phyloP scores from a whole-genome alignment of 768 basidiomycete genomes.

The Crepidotus variabilis region DNA sequence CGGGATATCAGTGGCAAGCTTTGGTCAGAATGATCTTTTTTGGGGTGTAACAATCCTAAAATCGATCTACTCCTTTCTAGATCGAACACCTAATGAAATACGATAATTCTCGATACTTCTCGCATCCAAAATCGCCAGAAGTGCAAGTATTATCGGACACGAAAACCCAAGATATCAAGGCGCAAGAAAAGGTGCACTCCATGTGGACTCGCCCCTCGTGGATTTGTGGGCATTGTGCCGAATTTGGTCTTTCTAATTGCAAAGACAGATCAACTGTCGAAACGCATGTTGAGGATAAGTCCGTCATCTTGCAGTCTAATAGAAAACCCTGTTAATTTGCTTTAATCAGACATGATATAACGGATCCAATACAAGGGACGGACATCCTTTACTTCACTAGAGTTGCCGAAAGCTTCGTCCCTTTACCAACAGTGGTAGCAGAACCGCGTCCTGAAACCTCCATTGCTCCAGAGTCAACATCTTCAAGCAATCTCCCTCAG shows the following conservation, averaged over 20 bases:
- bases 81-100: too few relatives aligned
- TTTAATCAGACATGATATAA: not conserved
- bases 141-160: not conserved
- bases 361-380: not conserved
- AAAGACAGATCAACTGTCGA: not conserved
- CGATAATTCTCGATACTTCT: not conserved
- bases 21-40: too few relatives aligned
- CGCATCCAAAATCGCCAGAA: not conserved
- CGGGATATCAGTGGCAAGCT: too few relatives aligned
- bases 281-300: not conserved
- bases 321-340: not conserved
- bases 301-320: not conserved
- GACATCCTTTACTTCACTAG: not conserved
- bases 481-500: not conserved
- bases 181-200: not conserved
- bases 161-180: not conserved
- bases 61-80: too few relatives aligned
- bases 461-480: not conserved
- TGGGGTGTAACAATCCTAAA: too few relatives aligned
- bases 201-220: not conserved
- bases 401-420: not conserved
- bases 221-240: not conserved
- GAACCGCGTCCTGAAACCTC: not conserved
- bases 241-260: not conserved
- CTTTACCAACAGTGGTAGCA: not conserved